Base-by-base conservation (phyloP, 2,329 filamentous ascomycete species). In the Sarocladium kiliense region DNA sequence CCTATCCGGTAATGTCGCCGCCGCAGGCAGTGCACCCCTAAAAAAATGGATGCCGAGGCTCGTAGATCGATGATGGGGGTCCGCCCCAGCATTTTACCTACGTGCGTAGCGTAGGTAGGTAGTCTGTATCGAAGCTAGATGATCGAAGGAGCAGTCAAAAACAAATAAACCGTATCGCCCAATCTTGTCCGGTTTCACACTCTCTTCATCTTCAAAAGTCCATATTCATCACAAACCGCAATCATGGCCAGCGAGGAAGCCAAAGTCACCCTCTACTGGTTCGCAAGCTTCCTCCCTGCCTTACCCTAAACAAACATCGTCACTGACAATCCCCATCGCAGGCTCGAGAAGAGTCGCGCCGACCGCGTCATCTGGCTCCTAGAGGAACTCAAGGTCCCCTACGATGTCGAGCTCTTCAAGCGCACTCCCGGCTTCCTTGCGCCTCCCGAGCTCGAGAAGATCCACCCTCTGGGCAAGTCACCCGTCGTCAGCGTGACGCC, bases 401-500 rank as follows among this genome's bases (percentile, higher is more conserved):
- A 96, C 71, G 83, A 92, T 58, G 73, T 97, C 56, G 84, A 93
- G 65, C 79, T 87, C 54, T 94, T 88, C 78, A 90, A 89, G 69
- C 86, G 92, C 54, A 67, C 71, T 55, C 65, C 74, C 56, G 80
- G 86, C 55, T 79, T 76, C 63, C 76, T 89, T n/a, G 92, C 92
- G 1, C 89, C 90, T 3, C 75, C 83, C 0, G 87, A 89, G 64
- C 79, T 97, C 45, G 86, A 88, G 65, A 78, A 89, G 59, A 73
- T 96, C 36, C 91, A 96, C 65, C 87, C 90, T 0, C 78, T 97
- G 3, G 93, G 93, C 58, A 96, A 96, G 69, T 91, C 90, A 1
- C 93, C 93, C 0, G 74, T 93, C 41, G 74, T 97, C 60, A 82
- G 81, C 9, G 76, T 97, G 62, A 73, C 71, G n/a, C 67, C 74